Conservation (phyloP, 768 basidiomycete species). For the Phallus indusiatus region DNA sequence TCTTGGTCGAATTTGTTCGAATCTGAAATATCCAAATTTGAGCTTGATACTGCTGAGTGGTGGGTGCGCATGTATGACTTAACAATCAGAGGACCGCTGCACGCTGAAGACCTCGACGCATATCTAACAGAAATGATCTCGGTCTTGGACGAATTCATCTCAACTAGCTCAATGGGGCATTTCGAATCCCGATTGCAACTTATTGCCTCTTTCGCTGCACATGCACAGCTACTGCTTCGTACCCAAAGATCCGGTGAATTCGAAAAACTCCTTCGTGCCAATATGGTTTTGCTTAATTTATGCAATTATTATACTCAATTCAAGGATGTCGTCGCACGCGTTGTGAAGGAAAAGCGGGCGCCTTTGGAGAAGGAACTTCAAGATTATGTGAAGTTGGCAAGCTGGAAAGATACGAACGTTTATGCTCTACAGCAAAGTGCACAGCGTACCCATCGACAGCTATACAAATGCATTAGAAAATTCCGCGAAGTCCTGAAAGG, state of each 20-base stretch:
- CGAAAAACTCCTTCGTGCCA: constrained; percentile 37
- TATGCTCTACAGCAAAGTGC: constrained; percentile 90
- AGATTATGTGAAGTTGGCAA: constrained; percentile 87
- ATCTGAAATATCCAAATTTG: constrained; percentile 45
- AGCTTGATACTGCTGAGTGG: constrained; percentile 48
- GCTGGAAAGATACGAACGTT: constrained; percentile 97
- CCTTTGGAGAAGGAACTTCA: constrained; percentile 71
- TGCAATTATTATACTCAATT: constrained; percentile 58
- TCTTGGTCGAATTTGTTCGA: constrained; percentile 80
- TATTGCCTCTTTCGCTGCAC: constrained; percentile 56
- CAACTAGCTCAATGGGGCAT: constrained; percentile 73
- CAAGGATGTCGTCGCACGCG: constrained; percentile 32
- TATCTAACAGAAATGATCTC: constrained; percentile 64
- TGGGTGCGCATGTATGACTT: constrained; percentile 90
- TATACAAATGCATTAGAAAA: constrained; percentile 85
- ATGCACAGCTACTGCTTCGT: constrained; percentile 30
- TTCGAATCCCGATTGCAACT: constrained; percentile 59
- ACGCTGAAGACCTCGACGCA: constrained; percentile 29
- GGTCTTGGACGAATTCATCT: constrained; percentile 74
- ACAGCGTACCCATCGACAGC: constrained; percentile 77
- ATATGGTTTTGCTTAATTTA: constrained; percentile 51
- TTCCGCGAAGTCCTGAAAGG: constrained; percentile 85
- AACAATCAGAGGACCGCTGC: constrained; percentile 48
- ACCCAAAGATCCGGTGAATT: constrained; percentile 22
- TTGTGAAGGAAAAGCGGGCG: constrained; percentile 47